phyloP scores from a whole-genome alignment of 345 rosid species.

The Populus alba region DNA sequence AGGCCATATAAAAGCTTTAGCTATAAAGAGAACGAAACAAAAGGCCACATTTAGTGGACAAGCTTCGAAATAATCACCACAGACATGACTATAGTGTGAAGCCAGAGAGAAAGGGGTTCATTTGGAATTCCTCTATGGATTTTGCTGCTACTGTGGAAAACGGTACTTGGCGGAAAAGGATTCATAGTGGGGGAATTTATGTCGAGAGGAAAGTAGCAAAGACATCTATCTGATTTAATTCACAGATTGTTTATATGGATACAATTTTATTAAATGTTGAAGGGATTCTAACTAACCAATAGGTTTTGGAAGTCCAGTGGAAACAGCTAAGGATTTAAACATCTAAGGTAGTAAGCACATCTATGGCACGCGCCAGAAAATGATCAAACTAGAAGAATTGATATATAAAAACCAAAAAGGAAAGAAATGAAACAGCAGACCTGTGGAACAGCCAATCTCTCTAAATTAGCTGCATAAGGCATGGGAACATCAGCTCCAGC shows the following conservation, averaged over 20 bases:
- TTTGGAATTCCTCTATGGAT: not conserved
- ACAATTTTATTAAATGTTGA: not conserved
- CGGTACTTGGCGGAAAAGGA: not conserved
- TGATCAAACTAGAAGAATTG: conserved; percentile 3
- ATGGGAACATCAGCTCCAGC: conserved; percentile 90
- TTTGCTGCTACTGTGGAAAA: too few species aligned
- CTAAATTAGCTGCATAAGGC: conserved; percentile 90
- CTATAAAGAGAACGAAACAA: not conserved
- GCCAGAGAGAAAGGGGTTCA: not conserved
- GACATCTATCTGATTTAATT: not conserved
- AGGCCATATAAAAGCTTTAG: not conserved
- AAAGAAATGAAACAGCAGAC: conserved; percentile 24
- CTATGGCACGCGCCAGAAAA: not conserved
- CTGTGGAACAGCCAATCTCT: conserved; percentile 91
- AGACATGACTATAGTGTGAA: not conserved
- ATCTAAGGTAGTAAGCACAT: not conserved
- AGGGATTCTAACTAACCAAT: not conserved
- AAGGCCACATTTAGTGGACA: not conserved
- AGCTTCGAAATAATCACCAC: not conserved
- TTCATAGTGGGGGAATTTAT: not conserved
- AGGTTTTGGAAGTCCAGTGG: not conserved
- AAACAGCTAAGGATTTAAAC: not conserved
- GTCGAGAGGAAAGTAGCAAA: not conserved
- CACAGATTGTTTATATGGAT: not conserved
- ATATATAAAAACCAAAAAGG: not conserved